Base-by-base conservation (phyloP, 805 yeast species). In the Kodamaea lidongshanica region DNA sequence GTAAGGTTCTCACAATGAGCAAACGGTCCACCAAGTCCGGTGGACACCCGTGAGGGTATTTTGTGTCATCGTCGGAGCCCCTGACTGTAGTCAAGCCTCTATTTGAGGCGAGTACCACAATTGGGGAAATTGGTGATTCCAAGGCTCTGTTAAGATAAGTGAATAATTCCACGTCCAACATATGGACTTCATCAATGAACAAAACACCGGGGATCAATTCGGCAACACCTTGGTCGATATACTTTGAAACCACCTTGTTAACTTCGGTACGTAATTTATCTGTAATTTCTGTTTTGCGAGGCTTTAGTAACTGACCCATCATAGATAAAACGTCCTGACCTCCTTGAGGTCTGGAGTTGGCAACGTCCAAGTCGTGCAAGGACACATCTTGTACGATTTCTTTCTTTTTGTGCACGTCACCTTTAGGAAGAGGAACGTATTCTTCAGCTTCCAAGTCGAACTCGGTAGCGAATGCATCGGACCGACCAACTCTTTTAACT, bases 391-490 rank as follows among this genome's bases (percentile, higher is more conserved):
- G 99, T 12, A 92, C 95, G 46, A 89, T 87, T 60, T 92, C 97
- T 57, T 92, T 92, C 70, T 92, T 87, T 56, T 89, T 88, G 66
- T 92, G 98, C 25, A 92, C 95, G 58, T 92, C 99, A 32, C 98
- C 98, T 64, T 92, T 94, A 38, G 99, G 99, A 47, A 94, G 71
- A 24, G 98, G 96, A 13, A 92, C 97, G 58, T 92, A 92, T 61
- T 92, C 97, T 61, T 94, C 96, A 16, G 97, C 96, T 69, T 92
- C 97, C 37, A 94, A 73, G 59, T 92, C 99, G 48, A 88, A 92
- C 62, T 92, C 99, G 7, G 98, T 87, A 14, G 98, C 96, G 50
- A 87, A 87, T 0, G 96, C 96, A 57, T 92, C 97, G n/a, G 95
- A 83, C 56, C 99, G 75, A 31, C 99, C 99, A 15, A 92, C 95